phyloP scores from a whole-genome alignment of 768 basidiomycete genomes.

The Serendipita indica region DNA sequence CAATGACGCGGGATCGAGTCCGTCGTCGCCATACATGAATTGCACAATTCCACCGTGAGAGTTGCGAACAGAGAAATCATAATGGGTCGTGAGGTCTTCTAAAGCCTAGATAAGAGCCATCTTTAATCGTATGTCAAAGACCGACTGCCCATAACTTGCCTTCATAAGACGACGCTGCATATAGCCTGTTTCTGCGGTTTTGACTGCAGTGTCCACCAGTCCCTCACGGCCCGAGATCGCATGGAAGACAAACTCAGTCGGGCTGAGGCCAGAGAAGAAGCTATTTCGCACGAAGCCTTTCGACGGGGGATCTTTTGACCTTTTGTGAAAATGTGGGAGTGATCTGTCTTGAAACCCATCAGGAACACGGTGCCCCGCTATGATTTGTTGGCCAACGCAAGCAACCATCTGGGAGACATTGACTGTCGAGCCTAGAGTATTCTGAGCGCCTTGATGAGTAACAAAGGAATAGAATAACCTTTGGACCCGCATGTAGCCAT shows the following conservation, averaged over 20 bases:
- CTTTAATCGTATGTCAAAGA: background rate
- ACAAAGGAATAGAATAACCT: conserved; percentile 32
- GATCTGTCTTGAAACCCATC: conserved; percentile 99
- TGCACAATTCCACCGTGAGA: conserved; percentile 92
- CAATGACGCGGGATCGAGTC: conserved; percentile 87
- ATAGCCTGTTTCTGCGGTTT: conserved; percentile 98
- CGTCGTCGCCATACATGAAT: conserved; percentile 94
- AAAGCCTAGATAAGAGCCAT: conserved; percentile 36
- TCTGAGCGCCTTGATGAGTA: background rate
- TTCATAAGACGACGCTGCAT: conserved; percentile 99
- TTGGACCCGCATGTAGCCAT: conserved; percentile 99
- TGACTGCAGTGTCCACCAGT: conserved; percentile 97
- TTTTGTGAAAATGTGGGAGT: conserved; percentile 96
- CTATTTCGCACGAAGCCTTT: conserved; percentile 98
- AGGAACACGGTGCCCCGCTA: conserved; percentile 92
- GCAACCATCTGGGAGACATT: conserved; percentile 99
- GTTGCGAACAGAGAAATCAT: conserved; percentile 90
- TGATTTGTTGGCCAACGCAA: conserved; percentile 99
- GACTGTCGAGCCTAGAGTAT: conserved; percentile 82
- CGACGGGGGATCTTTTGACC: conserved; percentile 87
- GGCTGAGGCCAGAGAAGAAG: conserved; percentile 81
- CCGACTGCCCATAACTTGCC: conserved; percentile 14
- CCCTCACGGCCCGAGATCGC: conserved; percentile 98
- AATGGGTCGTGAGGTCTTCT: conserved; percentile 91
- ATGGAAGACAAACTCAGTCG: conserved; percentile 97